Base-by-base conservation (phyloP, 306 rosid species). In the Corylus americana region DNA sequence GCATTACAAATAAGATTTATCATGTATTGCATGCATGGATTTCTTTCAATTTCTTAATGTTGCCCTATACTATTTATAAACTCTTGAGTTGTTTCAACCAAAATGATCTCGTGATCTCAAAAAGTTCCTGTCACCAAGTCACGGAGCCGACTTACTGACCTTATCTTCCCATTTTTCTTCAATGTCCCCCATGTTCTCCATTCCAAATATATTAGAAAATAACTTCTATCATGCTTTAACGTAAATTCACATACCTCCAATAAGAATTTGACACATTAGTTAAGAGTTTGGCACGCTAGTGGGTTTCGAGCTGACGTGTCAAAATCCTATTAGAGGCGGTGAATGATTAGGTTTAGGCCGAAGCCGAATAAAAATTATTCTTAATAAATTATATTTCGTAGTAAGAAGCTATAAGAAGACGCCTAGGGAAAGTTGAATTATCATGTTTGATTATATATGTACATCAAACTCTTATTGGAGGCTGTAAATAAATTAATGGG, bases 101-200 rank as follows among this genome's bases (percentile, higher is more conserved):
- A 76, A 73, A 68, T 27, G 20, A 18, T 70, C 81, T 78, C 74
- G 81, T 78, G 86, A 84, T 29, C 64, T 59, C 13, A 54, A 62
- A 79, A 74, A 74, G 83, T 75, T 75, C 78, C 81, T 62, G 73
- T 75, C n/a, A 76, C 54, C 71, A 58, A 53, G 76, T 79, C 80
- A 81, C 80, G 72, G 69, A 63, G 71, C 54, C 86, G 78, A 78
- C 83, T 64, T 64, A 77, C 82, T 48, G 74, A 75, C 74, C 64
- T 85, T 82, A 76, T 77, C 73, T 77, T 79, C 39, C 75, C 11
- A 51, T 81, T 54, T 79, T 35, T 58, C 73, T 50, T 81, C 77
- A 59, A 61, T n/a, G 42, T 35, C 80, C 83, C 90, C 85, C 90
- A 88, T 86, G 88, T 83, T 88, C 76, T 55, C 80, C 85, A 74